Percentiles rank a stretch among this genome's conserved stretches.
Conservation (phyloP, 768 basidiomycete species). For the Holtermanniella nyarrowii region DNA sequence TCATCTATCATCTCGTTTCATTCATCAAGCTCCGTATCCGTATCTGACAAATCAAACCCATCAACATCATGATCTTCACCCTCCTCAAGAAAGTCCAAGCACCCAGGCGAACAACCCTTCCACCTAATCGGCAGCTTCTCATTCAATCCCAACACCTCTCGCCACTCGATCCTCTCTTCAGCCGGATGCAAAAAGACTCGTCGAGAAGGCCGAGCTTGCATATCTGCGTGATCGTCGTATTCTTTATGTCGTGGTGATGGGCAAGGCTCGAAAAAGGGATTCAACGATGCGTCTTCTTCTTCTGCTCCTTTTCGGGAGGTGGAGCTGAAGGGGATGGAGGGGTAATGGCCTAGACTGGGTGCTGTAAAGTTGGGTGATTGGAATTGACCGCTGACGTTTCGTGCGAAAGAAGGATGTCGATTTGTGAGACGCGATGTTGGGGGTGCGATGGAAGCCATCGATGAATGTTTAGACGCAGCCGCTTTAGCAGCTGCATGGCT, state of each 20-base stretch:
- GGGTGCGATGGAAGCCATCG: constrained; percentile 3
- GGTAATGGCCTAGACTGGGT: background rate
- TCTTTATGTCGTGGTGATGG: constrained; percentile 29
- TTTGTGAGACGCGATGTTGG: background rate
- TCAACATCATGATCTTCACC: constrained; percentile 16
- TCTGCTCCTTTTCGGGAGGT: background rate
- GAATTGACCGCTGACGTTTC: background rate
- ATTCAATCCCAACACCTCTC: constrained; percentile 15
- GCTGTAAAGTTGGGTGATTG: background rate
- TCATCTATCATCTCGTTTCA: no score
- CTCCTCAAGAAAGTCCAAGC: constrained; percentile 31
- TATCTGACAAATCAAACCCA: background rate
- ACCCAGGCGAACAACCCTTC: constrained; percentile 34
- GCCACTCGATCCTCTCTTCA: constrained; percentile 35
- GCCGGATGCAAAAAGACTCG: constrained; percentile 28
- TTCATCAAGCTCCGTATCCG: background rate
- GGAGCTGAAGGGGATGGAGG: constrained; percentile 5
- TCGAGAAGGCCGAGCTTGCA: constrained; percentile 11
- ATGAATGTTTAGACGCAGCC: background rate
- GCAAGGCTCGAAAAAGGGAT: constrained; percentile 34
- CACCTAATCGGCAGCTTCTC: constrained; percentile 26
- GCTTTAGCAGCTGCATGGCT: constrained; percentile 1
- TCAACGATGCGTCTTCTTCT: constrained; percentile 29
- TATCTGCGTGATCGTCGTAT: background rate
- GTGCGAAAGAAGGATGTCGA: background rate